These are phyloP conservation scores for Cladobotryum mycophilum DNA, from an alignment of 2,329 filamentous ascomycete species.

Conservation along the genomic window DNA sequence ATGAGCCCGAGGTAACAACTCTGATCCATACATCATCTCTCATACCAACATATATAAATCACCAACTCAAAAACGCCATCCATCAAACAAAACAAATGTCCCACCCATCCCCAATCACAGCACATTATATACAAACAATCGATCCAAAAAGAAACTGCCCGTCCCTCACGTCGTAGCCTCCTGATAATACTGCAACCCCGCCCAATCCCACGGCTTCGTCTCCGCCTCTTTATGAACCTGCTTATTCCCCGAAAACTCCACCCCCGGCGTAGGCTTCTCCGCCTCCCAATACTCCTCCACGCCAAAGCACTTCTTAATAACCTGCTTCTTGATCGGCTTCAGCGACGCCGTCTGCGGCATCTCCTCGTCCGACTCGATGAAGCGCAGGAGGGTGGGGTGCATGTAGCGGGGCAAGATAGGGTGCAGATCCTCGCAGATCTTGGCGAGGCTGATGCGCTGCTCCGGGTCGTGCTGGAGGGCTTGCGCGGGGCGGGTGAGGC, in stretches of 20 bases:
- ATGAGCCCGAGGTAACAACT: too few species aligned
- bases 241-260: slow-evolving; percentile 11
- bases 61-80: too few species aligned
- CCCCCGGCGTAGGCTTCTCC: slow-evolving; percentile 10
- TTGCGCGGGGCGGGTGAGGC: slow-evolving; percentile 2
- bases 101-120: too few species aligned
- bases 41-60: too few species aligned
- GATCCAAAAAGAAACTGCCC: too few species aligned
- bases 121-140: too few species aligned
- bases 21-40: too few species aligned
- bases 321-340: slow-evolving; percentile 13
- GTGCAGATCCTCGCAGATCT: slow-evolving; percentile 13
- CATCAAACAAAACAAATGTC: too few species aligned
- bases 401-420: slow-evolving; percentile 11
- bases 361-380: slow-evolving; percentile 12
- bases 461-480: neutral
- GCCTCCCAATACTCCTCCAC: slow-evolving; percentile 8
- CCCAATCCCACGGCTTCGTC: slow-evolving; percentile 13
- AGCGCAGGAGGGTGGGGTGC: slow-evolving; percentile 14
- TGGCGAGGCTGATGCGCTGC: slow-evolving; percentile 5
- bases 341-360: slow-evolving; percentile 14
- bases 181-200: slow-evolving; percentile 3
- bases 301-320: slow-evolving; percentile 13
- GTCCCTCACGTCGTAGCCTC: too few species aligned
- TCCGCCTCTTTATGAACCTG: slow-evolving; percentile 2